Evolutionary conservation across 768 basidiomycete species (phyloP).

Genomic region (Dioszegia crocea): DNA sequence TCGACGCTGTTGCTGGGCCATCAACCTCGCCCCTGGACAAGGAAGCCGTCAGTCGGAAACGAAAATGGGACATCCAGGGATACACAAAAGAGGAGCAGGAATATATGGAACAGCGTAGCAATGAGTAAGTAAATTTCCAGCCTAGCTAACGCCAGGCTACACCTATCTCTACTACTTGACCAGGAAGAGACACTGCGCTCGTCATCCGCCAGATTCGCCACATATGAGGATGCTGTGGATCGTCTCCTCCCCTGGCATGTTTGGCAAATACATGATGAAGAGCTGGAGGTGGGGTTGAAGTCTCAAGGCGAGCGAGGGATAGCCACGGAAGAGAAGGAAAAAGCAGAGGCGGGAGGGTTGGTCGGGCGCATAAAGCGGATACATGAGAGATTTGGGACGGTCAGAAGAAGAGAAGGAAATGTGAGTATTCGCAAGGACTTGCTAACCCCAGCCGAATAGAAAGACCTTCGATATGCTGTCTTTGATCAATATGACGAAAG

Average conservation of each 20-base stretch:
- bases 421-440: not conserved
- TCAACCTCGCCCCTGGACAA: not conserved
- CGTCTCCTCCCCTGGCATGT: conserved; percentile 31
- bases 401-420: conserved; percentile 10
- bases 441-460: not conserved
- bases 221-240: conserved; percentile 23
- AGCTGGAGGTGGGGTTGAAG: conserved; percentile 10
- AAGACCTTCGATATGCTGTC: conserved; percentile 8
- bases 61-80: conserved; percentile 13
- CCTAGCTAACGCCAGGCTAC: not conserved
- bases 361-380: conserved; percentile 8
- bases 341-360: conserved; percentile 8
- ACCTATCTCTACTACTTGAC: conserved; percentile 16
- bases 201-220: conserved; percentile 12
- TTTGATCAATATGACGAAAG: conserved; percentile 12
- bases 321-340: conserved; percentile 5
- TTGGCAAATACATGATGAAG: conserved; percentile 33
- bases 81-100: conserved; percentile 9
- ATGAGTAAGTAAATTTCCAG: conserved; percentile 7
- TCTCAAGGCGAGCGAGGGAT: not conserved
- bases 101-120: conserved; percentile 9
- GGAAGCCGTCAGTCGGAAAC: conserved; percentile 6
- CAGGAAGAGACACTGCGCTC: conserved; percentile 14
- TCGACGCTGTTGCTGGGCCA: conserved; percentile 8
- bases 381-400: conserved; percentile 10